These are phyloP conservation scores for Sarcomyxa edulis DNA, from an alignment of 768 basidiomycete species.

Conservation along the genomic window DNA sequence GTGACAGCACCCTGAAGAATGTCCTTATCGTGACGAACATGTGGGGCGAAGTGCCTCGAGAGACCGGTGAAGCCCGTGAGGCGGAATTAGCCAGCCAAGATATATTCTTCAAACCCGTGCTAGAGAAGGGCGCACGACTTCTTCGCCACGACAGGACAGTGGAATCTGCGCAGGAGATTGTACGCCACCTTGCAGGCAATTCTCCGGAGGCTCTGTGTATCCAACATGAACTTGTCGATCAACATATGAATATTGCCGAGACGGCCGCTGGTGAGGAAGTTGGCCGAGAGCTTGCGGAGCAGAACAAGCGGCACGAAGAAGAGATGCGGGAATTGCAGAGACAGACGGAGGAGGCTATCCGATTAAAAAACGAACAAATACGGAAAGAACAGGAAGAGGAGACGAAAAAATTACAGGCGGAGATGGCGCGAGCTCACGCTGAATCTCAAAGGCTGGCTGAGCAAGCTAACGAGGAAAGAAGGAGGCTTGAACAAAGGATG, in stretches of 20 bases:
- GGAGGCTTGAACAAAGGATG: slow-evolving; percentile 22
- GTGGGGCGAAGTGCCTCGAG: slow-evolving; percentile 35
- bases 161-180: slow-evolving; percentile 22
- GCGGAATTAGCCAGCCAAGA: slow-evolving; percentile 20
- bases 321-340: slow-evolving; percentile 10
- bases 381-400: slow-evolving; percentile 38
- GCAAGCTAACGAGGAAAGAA: slow-evolving; percentile 31
- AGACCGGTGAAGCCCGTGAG: slow-evolving; percentile 30
- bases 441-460: slow-evolving; percentile 35
- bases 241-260: slow-evolving; percentile 21
- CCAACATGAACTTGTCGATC: slow-evolving; percentile 14
- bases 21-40: slow-evolving; percentile 46
- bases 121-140: slow-evolving; percentile 34
- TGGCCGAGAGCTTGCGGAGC: slow-evolving; percentile 10
- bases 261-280: slow-evolving; percentile 26
- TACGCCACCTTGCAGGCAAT: slow-evolving; percentile 22
- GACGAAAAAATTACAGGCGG: slow-evolving; percentile 33
- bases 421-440: slow-evolving; percentile 34
- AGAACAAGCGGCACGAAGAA: slow-evolving; percentile 6
- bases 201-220: slow-evolving; percentile 10
- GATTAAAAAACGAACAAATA: slow-evolving; percentile 40
- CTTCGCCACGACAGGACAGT: slow-evolving; percentile 29
- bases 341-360: slow-evolving; percentile 11
- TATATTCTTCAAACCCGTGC: slow-evolving; percentile 37
- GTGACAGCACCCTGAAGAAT: slow-evolving; percentile 34